Evolutionary conservation across 2,329 filamentous ascomycete species (phyloP).

Genomic region (Ceratocystis cubensis): DNA sequence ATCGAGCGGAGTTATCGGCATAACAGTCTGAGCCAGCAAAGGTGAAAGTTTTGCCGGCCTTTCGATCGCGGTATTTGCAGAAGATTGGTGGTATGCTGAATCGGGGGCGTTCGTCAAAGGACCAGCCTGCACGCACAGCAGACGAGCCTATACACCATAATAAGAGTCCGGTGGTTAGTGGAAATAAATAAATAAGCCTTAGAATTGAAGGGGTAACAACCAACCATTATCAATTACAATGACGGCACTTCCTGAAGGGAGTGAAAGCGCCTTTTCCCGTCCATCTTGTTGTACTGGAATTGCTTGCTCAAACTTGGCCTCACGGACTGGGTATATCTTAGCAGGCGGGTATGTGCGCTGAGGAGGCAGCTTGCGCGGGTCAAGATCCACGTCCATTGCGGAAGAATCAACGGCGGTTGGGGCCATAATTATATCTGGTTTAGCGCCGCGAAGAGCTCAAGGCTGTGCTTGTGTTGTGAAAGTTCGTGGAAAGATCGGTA

Average conservation of each 20-base stretch:
- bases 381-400: slow-evolving; percentile 28
- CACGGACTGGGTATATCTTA: slow-evolving; percentile 48
- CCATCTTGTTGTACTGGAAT: slow-evolving; percentile 49
- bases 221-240: slow-evolving; percentile 98
- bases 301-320: slow-evolving; percentile 47
- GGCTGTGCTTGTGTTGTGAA: background rate
- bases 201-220: slow-evolving; percentile 20
- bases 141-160: slow-evolving; percentile 55
- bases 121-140: slow-evolving; percentile 85
- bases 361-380: slow-evolving; percentile 31
- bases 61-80: slow-evolving; percentile 90
- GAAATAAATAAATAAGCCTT: background rate
- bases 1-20: slow-evolving; percentile 80
- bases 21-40: slow-evolving; percentile 91
- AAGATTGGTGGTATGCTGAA: slow-evolving; percentile 77
- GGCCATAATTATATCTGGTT: slow-evolving; percentile 33
- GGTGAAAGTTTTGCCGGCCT: slow-evolving; percentile 78
- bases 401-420: slow-evolving; percentile 38
- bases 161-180: slow-evolving; percentile 21
- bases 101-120: slow-evolving; percentile 72
- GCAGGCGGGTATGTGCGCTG: slow-evolving; percentile 40
- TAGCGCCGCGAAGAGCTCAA: slow-evolving; percentile 19
- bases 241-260: slow-evolving; percentile 47
- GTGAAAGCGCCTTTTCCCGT: slow-evolving; percentile 52
- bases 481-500: background rate